Evolutionary conservation across 2,329 filamentous ascomycete species (phyloP).

Genomic region (Atkinsonella texensis): DNA sequence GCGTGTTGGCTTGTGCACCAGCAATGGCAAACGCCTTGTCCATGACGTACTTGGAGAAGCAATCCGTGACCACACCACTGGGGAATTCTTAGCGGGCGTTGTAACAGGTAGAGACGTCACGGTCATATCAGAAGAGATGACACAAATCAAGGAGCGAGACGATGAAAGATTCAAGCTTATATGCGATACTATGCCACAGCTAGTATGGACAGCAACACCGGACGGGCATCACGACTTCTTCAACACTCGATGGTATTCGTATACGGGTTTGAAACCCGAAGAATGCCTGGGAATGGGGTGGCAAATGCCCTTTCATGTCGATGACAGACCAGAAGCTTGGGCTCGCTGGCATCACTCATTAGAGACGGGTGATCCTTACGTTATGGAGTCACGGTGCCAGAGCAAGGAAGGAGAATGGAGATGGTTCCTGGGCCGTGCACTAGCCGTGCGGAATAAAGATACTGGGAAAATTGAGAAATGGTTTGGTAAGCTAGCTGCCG

Average conservation of each 20-base stretch:
- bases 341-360: conserved; percentile 51
- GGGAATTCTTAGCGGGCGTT: conserved; percentile 62
- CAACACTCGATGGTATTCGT: conserved; percentile 68
- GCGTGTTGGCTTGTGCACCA: conserved; percentile 51
- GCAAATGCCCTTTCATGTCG: conserved; percentile 54
- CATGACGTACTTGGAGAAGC: conserved; percentile 58
- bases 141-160: conserved; percentile 55
- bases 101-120: conserved; percentile 65
- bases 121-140: conserved; percentile 54
- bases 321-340: conserved; percentile 48
- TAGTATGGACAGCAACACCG: conserved; percentile 62
- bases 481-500: conserved; percentile 42
- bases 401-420: conserved; percentile 58
- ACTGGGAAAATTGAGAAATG: conserved; percentile 62
- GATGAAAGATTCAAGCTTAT: conserved; percentile 65
- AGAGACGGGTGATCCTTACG: conserved; percentile 55
- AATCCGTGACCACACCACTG: conserved; percentile 52
- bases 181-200: conserved; percentile 59
- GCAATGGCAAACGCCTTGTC: conserved; percentile 38
- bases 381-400: conserved; percentile 58
- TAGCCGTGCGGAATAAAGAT: conserved; percentile 54
- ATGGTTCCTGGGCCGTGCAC: conserved; percentile 66
- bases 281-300: conserved; percentile 52
- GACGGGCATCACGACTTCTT: conserved; percentile 62
- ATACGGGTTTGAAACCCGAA: conserved; percentile 54